Conservation (phyloP, 1,139 yeast species). For the Debaryomyces nepalensis region DNA sequence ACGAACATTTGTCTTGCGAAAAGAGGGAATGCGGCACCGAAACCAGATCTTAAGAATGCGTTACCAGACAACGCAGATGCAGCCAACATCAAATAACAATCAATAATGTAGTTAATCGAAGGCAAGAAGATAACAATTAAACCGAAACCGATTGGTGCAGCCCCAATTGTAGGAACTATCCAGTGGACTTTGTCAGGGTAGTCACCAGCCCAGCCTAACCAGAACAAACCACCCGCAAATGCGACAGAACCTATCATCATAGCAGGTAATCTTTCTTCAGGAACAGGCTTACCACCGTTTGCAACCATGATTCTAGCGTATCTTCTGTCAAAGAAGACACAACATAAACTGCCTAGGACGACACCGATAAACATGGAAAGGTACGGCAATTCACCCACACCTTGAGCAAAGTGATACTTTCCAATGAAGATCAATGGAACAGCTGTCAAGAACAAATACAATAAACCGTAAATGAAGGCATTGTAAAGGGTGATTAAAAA, state of each 20-base stretch:
- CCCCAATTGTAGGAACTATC: constrained; percentile 75
- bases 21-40: constrained; percentile 57
- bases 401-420: constrained; percentile 55
- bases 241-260: constrained; percentile 65
- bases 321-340: constrained; percentile 26
- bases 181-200: constrained; percentile 67
- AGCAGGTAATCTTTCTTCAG: constrained; percentile 72
- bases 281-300: constrained; percentile 60
- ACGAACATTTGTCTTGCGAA: constrained; percentile 70
- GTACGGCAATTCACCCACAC: constrained; percentile 62
- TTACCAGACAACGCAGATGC: constrained; percentile 92
- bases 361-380: constrained; percentile 62
- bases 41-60: constrained; percentile 69
- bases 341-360: constrained; percentile 51
- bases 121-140: constrained; percentile 72
- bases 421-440: constrained; percentile 68
- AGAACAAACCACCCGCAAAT: constrained; percentile 73
- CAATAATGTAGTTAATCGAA: constrained; percentile 74
- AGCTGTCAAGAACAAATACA: constrained; percentile 73
- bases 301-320: constrained; percentile 37
- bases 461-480: constrained; percentile 77
- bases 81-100: constrained; percentile 71
- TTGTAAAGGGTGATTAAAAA: constrained; percentile 67
- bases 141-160: constrained; percentile 71
- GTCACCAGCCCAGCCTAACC: constrained; percentile 82